phyloP scores from a whole-genome alignment of 176 grass and related monocot species.

The Aegilops longissima region DNA sequence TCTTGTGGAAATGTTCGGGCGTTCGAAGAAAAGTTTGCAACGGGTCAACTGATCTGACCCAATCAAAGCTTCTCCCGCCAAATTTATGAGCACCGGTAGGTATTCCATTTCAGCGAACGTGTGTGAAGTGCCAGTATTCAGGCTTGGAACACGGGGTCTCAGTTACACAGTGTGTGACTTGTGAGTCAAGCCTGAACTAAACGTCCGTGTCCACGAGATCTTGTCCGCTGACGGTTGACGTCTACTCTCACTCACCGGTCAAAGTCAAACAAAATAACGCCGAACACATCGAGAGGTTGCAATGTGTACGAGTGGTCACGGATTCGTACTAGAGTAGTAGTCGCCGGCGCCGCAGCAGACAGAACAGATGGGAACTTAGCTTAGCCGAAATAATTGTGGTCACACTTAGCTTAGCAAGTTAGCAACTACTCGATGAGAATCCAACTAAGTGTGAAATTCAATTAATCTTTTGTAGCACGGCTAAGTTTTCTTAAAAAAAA shows the following conservation, averaged over 20 bases:
- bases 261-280: not conserved
- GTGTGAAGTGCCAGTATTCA: not conserved
- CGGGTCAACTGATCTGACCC: not conserved
- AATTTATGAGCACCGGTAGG: not conserved
- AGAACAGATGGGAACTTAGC: not conserved
- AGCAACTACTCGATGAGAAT: not conserved
- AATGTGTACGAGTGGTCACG: not conserved
- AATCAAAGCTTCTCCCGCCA: not conserved
- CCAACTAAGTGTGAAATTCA: not conserved
- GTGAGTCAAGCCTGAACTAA: not conserved
- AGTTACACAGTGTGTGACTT: not conserved
- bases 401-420: no score
- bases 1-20: not conserved
- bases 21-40: not conserved
- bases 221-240: not conserved
- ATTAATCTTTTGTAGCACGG: not conserved
- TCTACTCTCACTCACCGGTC: not conserved
- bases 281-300: not conserved
- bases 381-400: not conserved
- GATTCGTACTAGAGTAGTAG: not conserved
- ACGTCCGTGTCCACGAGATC: not conserved
- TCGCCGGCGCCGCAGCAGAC: not conserved
- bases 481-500: no score
- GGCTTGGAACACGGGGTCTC: not conserved
- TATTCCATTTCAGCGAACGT: not conserved